Evolutionary conservation across 2,329 filamentous ascomycete genomes (phyloP).

Genomic region (Esteya vermicola): DNA sequence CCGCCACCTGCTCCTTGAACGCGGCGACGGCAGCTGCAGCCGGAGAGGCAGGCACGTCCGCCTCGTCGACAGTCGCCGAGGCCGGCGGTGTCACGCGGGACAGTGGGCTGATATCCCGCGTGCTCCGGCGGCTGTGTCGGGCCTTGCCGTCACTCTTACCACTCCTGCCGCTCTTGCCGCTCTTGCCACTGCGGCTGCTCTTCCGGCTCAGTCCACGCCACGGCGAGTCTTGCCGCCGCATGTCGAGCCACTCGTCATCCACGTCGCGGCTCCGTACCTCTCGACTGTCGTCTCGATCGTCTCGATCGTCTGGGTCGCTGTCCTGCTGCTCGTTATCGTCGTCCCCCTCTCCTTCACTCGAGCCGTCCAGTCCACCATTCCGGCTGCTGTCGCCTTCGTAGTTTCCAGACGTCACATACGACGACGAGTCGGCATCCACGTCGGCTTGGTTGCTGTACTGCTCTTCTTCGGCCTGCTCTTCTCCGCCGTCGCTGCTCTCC

Average conservation of each 20-base stretch:
- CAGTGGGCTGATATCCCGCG: conserved; percentile 11
- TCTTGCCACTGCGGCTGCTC: too few relatives aligned
- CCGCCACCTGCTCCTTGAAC: conserved; percentile 58
- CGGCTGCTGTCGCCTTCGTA: conserved; percentile 11
- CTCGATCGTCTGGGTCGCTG: too few relatives aligned
- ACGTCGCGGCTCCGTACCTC: conserved; percentile 21
- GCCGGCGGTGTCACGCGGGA: neutral
- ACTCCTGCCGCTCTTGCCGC: too few relatives aligned
- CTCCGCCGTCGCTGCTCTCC: neutral
- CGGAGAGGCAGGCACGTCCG: conserved; percentile 31
- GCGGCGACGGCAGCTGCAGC: conserved; percentile 50
- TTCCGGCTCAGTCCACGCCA: neutral
- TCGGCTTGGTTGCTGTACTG: conserved; percentile 6
- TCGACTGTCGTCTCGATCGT: conserved; percentile 11
- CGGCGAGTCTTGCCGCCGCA: conserved; percentile 16
- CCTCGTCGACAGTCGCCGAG: conserved; percentile 4
- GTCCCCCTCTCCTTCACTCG: too few relatives aligned
- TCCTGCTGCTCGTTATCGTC: too few relatives aligned
- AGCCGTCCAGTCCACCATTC: too few relatives aligned
- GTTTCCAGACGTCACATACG: conserved; percentile 6
- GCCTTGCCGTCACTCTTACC: too few relatives aligned
- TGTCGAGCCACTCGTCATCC: conserved; percentile 22
- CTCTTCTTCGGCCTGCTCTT: neutral
- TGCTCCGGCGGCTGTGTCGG: conserved; percentile 10
- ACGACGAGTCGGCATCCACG: conserved; percentile 9